Percentiles rank a stretch among this genome's conserved stretches.
These are phyloP conservation scores for Cutaneotrichosporon sp. DNA, from an alignment of 1,284 basidiomycete species.

Conservation along the genomic window DNA sequence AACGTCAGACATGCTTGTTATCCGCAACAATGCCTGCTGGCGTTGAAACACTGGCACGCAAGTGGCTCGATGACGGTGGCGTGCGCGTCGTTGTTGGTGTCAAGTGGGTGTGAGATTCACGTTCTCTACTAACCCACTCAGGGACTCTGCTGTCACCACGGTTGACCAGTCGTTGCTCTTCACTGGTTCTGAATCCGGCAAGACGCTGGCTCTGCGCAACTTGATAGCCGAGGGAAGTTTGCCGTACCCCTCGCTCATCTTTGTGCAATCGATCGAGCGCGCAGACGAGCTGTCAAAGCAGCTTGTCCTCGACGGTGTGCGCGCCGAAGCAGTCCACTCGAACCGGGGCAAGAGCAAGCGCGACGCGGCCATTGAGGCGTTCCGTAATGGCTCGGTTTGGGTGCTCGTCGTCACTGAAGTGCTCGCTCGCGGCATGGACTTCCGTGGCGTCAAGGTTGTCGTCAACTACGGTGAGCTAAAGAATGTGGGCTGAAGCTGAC, in stretches of 20 bases:
- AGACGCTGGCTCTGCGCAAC: slow-evolving; percentile 74
- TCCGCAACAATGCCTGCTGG: slow-evolving; percentile 89
- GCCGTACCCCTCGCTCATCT: slow-evolving; percentile 86
- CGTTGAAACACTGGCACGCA: slow-evolving; percentile 79
- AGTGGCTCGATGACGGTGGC: slow-evolving; percentile 68
- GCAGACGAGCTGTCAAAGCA: slow-evolving; percentile 86
- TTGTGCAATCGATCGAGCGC: slow-evolving; percentile 86
- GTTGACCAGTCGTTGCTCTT: slow-evolving; percentile 85
- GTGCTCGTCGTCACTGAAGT: slow-evolving; percentile 89
- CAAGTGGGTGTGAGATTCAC: slow-evolving; percentile 61
- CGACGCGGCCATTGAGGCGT: slow-evolving; percentile 74
- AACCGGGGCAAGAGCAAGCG: slow-evolving; percentile 80
- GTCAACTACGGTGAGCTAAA: slow-evolving; percentile 67
- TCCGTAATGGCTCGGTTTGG: slow-evolving; percentile 85
- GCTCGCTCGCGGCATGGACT: slow-evolving; percentile 96
- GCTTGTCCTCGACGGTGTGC: slow-evolving; percentile 73
- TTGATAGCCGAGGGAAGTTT: slow-evolving; percentile 72
- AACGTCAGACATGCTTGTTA: slow-evolving; percentile 81
- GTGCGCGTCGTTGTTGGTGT: slow-evolving; percentile 88
- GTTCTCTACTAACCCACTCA: slow-evolving; percentile 39
- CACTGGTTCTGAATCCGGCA: slow-evolving; percentile 87
- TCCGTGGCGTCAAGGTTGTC: slow-evolving; percentile 88
- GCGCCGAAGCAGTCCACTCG: slow-evolving; percentile 88
- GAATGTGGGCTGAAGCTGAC: slow-evolving; percentile 8
- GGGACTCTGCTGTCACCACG: slow-evolving; percentile 70